A percentile compares a stretch with the other conserved stretches of the same genome.
These are phyloP conservation scores for Rhodotorula sp. DNA, from an alignment of 1,284 basidiomycete genomes.

Conservation along the genomic window DNA sequence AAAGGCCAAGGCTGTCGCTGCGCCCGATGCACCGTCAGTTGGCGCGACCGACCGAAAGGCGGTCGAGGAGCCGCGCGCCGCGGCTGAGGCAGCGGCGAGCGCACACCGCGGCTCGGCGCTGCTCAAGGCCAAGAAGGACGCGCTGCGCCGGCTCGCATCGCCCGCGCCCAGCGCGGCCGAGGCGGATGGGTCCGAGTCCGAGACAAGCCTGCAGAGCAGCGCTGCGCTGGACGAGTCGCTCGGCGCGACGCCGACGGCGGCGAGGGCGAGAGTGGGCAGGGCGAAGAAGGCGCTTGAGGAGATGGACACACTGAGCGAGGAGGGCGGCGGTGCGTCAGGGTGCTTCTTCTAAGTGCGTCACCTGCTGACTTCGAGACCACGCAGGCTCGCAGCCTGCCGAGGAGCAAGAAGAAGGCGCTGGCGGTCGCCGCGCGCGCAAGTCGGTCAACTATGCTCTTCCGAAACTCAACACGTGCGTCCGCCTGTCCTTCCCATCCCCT, in stretches of 20 bases:
- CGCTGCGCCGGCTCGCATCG: neutral
- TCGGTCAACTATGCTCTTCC: slow-evolving; percentile 46
- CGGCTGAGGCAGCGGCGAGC: no score
- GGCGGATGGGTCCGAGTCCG: neutral
- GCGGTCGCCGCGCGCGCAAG: slow-evolving; percentile 39
- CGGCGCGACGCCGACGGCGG: neutral
- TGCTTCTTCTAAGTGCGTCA: no score
- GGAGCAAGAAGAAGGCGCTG: neutral
- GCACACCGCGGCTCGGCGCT: slow-evolving; percentile 2
- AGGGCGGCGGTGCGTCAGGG: neutral
- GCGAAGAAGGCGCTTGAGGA: neutral
- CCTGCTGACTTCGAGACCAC: neutral
- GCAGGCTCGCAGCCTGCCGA: slow-evolving; percentile 3
- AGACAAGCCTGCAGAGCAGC: neutral
- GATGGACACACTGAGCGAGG: neutral
- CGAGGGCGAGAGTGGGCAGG: no score
- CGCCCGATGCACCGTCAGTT: neutral
- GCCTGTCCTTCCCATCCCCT: neutral
- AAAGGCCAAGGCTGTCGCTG: slow-evolving; percentile 1
- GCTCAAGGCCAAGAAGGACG: slow-evolving; percentile 16
- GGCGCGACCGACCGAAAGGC: no score
- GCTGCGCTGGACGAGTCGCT: neutral
- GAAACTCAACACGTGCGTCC: slow-evolving; percentile 44
- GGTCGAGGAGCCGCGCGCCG: neutral
- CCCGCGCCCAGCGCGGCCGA: neutral